These are phyloP conservation scores for Kwoniella shivajii DNA, from an alignment of 1,284 basidiomycete species.

Conservation along the genomic window DNA sequence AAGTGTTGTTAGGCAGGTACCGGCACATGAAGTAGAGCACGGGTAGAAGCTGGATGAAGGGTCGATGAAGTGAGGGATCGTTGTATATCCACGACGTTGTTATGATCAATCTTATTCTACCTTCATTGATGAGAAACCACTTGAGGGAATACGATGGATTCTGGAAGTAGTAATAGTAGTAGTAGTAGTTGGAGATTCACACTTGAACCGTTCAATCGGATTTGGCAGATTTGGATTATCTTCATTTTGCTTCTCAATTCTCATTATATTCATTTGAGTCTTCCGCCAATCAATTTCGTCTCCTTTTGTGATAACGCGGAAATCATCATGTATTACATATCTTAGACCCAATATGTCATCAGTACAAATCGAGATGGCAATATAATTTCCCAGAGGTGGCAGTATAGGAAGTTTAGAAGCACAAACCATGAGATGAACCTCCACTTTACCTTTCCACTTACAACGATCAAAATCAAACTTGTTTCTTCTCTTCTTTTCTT, in stretches of 20 bases:
- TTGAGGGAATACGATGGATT: neutral
- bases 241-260: too few relatives aligned
- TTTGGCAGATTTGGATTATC: too few relatives aligned
- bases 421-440: neutral
- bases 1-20: constrained; percentile 50
- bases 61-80: neutral
- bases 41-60: neutral
- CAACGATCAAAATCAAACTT: neutral
- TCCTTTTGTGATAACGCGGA: neutral
- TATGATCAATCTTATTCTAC: neutral
- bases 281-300: too few relatives aligned
- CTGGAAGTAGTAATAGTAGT: too few relatives aligned
- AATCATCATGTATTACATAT: constrained; percentile 6
- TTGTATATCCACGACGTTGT: constrained; percentile 5
- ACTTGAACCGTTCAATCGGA: too few relatives aligned
- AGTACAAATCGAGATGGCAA: too few relatives aligned
- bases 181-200: too few relatives aligned
- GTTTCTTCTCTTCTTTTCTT: neutral
- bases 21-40: neutral
- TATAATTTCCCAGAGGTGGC: too few relatives aligned
- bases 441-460: constrained; percentile 16
- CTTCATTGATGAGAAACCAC: too few relatives aligned
- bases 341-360: neutral
- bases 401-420: too few relatives aligned
- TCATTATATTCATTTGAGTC: too few relatives aligned